These are phyloP conservation scores for Pseudophaeomoniella oleicola DNA, from an alignment of 2,329 filamentous ascomycete species.

Conservation along the genomic window DNA sequence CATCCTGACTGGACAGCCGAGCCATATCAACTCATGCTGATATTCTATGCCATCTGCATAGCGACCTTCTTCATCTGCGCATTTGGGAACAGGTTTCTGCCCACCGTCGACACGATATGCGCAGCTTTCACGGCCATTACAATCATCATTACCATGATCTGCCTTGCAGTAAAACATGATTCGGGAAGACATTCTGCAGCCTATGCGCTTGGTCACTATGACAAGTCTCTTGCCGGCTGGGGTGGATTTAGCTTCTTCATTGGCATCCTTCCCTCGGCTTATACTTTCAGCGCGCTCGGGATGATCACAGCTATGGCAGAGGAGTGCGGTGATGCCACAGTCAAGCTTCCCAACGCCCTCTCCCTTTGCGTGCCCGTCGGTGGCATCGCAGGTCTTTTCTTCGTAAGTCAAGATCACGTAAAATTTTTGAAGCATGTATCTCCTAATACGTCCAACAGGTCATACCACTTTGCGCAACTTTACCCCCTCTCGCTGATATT, in stretches of 20 bases:
- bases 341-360: constrained; percentile 38
- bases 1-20: constrained; percentile 37
- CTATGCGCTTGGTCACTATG: constrained; percentile 42
- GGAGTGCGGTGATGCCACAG: constrained; percentile 38
- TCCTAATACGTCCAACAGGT: no score
- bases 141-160: constrained; percentile 43
- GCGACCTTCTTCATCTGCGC: constrained; percentile 51
- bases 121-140: constrained; percentile 40
- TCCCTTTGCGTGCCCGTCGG: constrained; percentile 38
- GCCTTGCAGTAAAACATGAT: constrained; percentile 39
- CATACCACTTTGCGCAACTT: constrained; percentile 37
- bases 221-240: constrained; percentile 42
- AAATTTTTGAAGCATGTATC: no score
- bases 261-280: constrained; percentile 43
- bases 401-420: no score
- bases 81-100: constrained; percentile 53
- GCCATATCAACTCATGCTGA: constrained; percentile 53
- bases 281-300: constrained; percentile 44
- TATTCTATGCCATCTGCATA: constrained; percentile 56
- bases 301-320: constrained; percentile 52
- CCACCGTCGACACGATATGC: constrained; percentile 44
- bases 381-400: constrained; percentile 39
- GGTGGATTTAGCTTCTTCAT: constrained; percentile 48
- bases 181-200: constrained; percentile 36
- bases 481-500: constrained; percentile 32